A percentile compares a stretch with the other conserved stretches of the same genome.
Conservation (phyloP, 2,329 filamentous ascomycete genomes). For the Fusarium veterinarium region DNA sequence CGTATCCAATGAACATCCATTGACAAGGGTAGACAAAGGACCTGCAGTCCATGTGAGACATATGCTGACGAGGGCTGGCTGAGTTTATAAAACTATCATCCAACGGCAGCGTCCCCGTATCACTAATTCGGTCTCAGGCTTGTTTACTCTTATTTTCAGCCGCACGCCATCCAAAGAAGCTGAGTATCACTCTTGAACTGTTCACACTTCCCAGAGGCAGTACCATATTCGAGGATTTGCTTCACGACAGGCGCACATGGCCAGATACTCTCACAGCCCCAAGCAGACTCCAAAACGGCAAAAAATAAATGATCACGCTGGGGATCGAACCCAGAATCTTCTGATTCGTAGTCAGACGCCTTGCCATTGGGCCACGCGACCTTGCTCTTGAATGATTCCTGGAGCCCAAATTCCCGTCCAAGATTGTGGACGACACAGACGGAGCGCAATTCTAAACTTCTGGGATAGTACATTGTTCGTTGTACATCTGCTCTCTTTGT, state of each 20-base stretch:
- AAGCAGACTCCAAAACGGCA: not conserved
- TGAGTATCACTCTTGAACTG: not conserved
- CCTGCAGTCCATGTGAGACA: constrained; percentile 27
- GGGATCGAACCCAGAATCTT: constrained; percentile 50
- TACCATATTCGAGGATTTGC: not conserved
- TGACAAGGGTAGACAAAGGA: constrained; percentile 18
- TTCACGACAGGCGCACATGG: not conserved
- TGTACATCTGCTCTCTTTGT: not conserved
- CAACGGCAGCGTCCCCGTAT: not conserved
- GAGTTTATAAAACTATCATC: not conserved
- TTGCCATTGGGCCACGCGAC: constrained; percentile 48
- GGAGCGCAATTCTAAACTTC: not conserved
- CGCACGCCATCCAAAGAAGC: not conserved
- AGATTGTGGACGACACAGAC: not conserved
- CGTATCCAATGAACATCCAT: not conserved
- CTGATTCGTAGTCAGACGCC: constrained; percentile 51
- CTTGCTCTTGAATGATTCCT: constrained; percentile 28
- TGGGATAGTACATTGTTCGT: not conserved
- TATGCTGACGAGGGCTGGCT: constrained; percentile 8
- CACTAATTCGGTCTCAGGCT: not conserved
- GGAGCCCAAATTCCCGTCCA: not conserved
- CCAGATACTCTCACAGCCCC: not conserved
- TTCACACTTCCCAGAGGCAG: not conserved
- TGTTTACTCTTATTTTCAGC: not conserved
- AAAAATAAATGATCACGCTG: constrained; percentile 38